Base-by-base conservation (phyloP, 1,284 basidiomycete species). In the Phenoliferia sp. region DNA sequence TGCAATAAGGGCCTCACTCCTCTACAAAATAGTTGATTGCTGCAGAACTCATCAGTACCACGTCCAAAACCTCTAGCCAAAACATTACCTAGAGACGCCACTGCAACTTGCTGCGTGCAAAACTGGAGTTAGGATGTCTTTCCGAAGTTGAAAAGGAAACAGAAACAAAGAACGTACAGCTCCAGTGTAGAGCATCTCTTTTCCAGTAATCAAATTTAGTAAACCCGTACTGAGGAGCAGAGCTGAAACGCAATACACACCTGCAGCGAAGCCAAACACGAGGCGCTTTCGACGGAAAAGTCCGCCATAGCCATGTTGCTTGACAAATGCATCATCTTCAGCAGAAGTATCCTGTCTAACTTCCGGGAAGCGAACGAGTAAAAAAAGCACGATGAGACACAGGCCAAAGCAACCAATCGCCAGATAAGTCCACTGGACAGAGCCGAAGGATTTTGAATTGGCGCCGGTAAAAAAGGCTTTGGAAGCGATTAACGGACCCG, bases 361-460 rank as follows among this genome's bases (percentile, higher is more conserved):
- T 77, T 90, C 89, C 26, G 89, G 89, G 16, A 91, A 81, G 65
- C 84, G 79, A 75, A 85, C 87, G 78, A 89, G 19, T 84, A 84
- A 84, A 80, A 90, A 91, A 29, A 87, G 78, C 64, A 87, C 73
- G 72, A 88, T 89, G 56, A 90, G 82, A 31, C 83, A 71, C 44
- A 86, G 61, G 2, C 87, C 87, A n/a, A 88, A 83, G 22, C 82
- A 84, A 3, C 88, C 70, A 35, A 90, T 88, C 17, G 88, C 88
- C 50, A 90, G 85, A 78, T 90, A 90, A 33, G 90, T 88, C 86
- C 87, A 90, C 81, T 90, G 88, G 19, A 91, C 87, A 57, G 85
- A 89, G 72, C 84, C 85, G 34, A 90, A 83, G 48, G 81, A 82
- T 55, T 80, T 83, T 3, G 83, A 83, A 77, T 90, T 87, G 63